phyloP scores from a whole-genome alignment of 148 eudicot genomes.

The Tetragonia tetragonoides region DNA sequence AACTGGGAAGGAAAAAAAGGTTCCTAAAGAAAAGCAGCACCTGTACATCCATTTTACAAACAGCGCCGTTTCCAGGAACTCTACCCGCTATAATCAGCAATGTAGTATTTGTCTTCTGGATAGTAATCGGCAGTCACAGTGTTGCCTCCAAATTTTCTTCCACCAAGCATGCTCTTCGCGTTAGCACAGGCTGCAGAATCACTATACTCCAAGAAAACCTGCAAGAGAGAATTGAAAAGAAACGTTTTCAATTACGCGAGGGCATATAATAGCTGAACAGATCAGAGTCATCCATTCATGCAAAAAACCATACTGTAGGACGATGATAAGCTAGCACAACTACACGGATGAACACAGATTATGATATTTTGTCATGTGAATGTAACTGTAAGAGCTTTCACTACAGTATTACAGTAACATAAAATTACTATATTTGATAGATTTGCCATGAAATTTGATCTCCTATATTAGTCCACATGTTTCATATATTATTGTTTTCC shows the following conservation, averaged over 20 bases:
- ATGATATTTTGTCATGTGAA: too few relatives aligned
- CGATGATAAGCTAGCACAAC: too few relatives aligned
- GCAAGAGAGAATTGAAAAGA: not conserved
- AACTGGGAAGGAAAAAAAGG: not conserved
- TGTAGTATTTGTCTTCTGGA: slow-evolving; percentile 61
- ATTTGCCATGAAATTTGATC: too few relatives aligned
- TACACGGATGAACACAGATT: not conserved
- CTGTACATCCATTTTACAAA: slow-evolving; percentile 20
- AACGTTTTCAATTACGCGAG: too few relatives aligned
- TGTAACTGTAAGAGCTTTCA: too few relatives aligned
- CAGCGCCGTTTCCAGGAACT: not conserved
- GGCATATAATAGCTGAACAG: too few relatives aligned
- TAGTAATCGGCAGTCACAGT: slow-evolving; percentile 67
- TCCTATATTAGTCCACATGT: too few relatives aligned
- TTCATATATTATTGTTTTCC: not conserved
- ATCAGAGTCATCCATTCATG: too few relatives aligned
- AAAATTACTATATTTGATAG: too few relatives aligned
- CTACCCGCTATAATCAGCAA: slow-evolving; percentile 48
- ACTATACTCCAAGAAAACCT: slow-evolving; percentile 83
- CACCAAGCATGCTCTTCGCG: slow-evolving; percentile 67
- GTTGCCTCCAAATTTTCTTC: slow-evolving; percentile 81
- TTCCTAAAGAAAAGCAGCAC: not conserved
- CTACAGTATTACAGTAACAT: too few relatives aligned
- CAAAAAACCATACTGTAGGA: too few relatives aligned
- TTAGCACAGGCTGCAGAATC: slow-evolving; percentile 46